A percentile compares a stretch with the other conserved stretches of the same genome.
These are phyloP conservation scores for Candida sanyaensis DNA, from an alignment of 1,139 yeast genomes.

Conservation along the genomic window DNA sequence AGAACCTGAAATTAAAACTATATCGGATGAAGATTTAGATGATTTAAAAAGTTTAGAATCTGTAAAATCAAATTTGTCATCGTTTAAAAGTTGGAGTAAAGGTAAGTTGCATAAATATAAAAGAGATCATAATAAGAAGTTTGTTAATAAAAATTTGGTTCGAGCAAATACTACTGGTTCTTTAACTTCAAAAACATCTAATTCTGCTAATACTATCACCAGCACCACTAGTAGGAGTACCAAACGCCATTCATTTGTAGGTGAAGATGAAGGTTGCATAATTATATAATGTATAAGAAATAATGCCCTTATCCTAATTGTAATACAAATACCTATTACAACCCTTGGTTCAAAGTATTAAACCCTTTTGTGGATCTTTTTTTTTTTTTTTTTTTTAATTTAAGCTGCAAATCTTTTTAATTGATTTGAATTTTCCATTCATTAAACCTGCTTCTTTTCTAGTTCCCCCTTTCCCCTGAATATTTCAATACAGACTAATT, in stretches of 20 bases:
- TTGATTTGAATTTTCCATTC: too few relatives aligned
- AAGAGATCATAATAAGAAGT: neutral
- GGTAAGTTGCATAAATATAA: neutral
- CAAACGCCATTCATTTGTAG: neutral
- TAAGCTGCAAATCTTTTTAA: too few relatives aligned
- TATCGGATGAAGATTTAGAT: neutral
- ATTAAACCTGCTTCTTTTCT: too few relatives aligned
- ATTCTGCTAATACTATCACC: too few relatives aligned
- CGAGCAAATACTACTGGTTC: neutral
- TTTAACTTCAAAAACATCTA: neutral
- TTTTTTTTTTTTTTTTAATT: too few relatives aligned
- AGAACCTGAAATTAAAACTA: neutral
- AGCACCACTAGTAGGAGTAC: too few relatives aligned
- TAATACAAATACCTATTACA: too few relatives aligned
- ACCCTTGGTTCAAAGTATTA: too few relatives aligned
- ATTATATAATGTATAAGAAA: neutral
- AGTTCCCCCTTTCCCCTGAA: too few relatives aligned
- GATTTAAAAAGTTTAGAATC: conserved; percentile 1
- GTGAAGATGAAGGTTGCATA: conserved; percentile 2
- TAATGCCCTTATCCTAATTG: too few relatives aligned
- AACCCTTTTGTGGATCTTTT: too few relatives aligned
- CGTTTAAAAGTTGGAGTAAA: conserved; percentile 2
- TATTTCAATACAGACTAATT: too few relatives aligned
- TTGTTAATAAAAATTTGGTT: neutral
- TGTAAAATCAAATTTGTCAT: conserved; percentile 1